phyloP scores from a whole-genome alignment of 2,329 filamentous ascomycete genomes.

The Botrytis pseudocinerea region DNA sequence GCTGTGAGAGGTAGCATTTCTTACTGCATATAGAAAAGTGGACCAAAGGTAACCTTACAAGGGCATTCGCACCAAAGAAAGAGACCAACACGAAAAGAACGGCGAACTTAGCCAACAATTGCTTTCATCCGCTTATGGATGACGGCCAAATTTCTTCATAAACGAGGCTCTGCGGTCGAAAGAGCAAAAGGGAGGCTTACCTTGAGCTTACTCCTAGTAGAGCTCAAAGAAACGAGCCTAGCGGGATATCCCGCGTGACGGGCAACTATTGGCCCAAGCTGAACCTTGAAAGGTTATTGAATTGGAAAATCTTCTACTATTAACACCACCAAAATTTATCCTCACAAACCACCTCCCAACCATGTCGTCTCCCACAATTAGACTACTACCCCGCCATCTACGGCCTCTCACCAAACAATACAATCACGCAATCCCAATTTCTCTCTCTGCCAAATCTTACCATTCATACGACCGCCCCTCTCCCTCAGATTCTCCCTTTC shows the following conservation, averaged over 20 bases:
- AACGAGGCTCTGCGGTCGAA: constrained; percentile 2
- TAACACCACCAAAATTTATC: constrained; percentile 23
- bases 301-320: constrained; percentile 12
- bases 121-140: background rate
- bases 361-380: constrained; percentile 13
- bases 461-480: constrained; percentile 71
- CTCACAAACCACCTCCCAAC: constrained; percentile 19
- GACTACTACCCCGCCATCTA: constrained; percentile 18
- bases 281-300: constrained; percentile 5
- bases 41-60: constrained; percentile 5
- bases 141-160: background rate
- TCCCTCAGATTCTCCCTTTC: constrained; percentile 63
- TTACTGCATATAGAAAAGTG: constrained; percentile 21
- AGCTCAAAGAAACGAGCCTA: background rate
- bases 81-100: background rate
- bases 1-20: constrained; percentile 23
- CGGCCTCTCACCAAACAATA: constrained; percentile 11
- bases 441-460: constrained; percentile 44
- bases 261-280: constrained; percentile 15
- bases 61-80: constrained; percentile 3
- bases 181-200: background rate
- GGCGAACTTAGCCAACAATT: background rate
- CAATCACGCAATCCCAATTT: background rate
- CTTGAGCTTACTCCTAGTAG: background rate
- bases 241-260: constrained; percentile 16